Evolutionary conservation across 2,329 filamentous ascomycete species (phyloP).

Genomic region (Aspergillus clavatus): DNA sequence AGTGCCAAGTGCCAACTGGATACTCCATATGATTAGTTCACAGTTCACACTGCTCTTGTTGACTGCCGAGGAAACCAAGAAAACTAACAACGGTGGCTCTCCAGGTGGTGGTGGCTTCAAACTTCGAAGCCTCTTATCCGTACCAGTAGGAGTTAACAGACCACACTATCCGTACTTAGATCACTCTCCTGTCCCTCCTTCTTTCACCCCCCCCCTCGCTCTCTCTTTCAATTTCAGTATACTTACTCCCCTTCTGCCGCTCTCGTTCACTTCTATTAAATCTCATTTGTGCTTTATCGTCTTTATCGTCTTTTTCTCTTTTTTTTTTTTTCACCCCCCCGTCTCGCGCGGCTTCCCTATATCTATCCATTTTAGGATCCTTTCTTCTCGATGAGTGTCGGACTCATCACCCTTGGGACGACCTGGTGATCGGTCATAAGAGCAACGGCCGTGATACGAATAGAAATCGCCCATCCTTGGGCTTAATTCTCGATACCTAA

Average conservation of each 20-base stretch:
- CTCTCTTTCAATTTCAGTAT: too few relatives aligned
- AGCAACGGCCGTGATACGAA: conserved; percentile 13
- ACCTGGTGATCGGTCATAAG: conserved; percentile 34
- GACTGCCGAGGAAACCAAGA: too few relatives aligned
- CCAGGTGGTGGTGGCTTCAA: not conserved
- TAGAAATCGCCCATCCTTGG: conserved; percentile 15
- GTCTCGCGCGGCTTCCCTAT: not conserved
- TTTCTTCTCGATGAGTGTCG: conserved; percentile 33
- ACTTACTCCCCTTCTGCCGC: too few relatives aligned
- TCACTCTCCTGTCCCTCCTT: conserved; percentile 3
- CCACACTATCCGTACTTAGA: too few relatives aligned
- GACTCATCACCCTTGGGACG: conserved; percentile 23
- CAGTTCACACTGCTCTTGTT: too few relatives aligned
- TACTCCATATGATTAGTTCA: too few relatives aligned
- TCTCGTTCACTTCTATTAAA: too few relatives aligned
- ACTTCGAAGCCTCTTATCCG: too few relatives aligned
- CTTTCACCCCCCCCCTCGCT: not conserved
- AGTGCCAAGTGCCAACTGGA: too few relatives aligned
- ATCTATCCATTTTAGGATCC: conserved; percentile 11
- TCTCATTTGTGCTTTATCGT: conserved; percentile 4
- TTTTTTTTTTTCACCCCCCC: conserved; percentile 8
- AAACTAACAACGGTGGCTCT: too few relatives aligned
- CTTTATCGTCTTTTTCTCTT: conserved; percentile 9
- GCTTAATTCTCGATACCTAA: conserved; percentile 10
- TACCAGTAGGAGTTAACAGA: too few relatives aligned